Evolutionary conservation across 805 yeast species (phyloP).

Genomic region (Wickerhamomyces xylosicus): DNA sequence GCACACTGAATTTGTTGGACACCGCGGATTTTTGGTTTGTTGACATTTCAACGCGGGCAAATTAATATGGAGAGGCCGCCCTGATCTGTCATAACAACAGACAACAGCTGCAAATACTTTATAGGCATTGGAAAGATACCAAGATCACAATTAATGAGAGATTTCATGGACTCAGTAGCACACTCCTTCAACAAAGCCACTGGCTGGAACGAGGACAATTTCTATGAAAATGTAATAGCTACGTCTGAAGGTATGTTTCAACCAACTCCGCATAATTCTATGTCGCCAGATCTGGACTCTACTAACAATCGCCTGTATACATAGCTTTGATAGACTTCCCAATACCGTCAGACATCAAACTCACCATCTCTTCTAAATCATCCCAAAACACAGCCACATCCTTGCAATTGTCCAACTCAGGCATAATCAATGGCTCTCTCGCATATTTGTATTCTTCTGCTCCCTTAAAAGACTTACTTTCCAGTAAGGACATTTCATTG

Average conservation of each 20-base stretch:
- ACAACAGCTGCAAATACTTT: too few species aligned
- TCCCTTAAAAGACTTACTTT: slow-evolving; percentile 39
- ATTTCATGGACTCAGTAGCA: slow-evolving; percentile 81
- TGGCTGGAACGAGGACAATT: slow-evolving; percentile 71
- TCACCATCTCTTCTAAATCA: slow-evolving; percentile 62
- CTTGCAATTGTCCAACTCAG: slow-evolving; percentile 54
- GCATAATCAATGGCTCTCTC: slow-evolving; percentile 66
- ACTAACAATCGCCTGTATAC: slow-evolving; percentile 2
- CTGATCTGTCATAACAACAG: too few species aligned
- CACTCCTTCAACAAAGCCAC: slow-evolving; percentile 60
- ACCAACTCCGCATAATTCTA: neutral
- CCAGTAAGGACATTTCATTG: slow-evolving; percentile 42
- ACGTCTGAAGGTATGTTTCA: slow-evolving; percentile 35
- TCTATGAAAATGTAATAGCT: slow-evolving; percentile 66
- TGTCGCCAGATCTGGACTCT: too few species aligned
- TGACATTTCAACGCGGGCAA: too few species aligned
- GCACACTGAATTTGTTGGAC: too few species aligned
- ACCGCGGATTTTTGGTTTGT: too few species aligned
- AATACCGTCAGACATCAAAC: slow-evolving; percentile 54
- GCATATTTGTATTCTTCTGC: slow-evolving; percentile 70
- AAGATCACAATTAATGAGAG: slow-evolving; percentile 18
- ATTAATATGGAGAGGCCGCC: too few species aligned
- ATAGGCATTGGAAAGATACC: too few species aligned
- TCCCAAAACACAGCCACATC: slow-evolving; percentile 64
- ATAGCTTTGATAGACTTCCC: slow-evolving; percentile 54